Evolutionary conservation across 495 filamentous ascomycete species (phyloP).

Genomic region (Astrocystis sublimbata): DNA sequence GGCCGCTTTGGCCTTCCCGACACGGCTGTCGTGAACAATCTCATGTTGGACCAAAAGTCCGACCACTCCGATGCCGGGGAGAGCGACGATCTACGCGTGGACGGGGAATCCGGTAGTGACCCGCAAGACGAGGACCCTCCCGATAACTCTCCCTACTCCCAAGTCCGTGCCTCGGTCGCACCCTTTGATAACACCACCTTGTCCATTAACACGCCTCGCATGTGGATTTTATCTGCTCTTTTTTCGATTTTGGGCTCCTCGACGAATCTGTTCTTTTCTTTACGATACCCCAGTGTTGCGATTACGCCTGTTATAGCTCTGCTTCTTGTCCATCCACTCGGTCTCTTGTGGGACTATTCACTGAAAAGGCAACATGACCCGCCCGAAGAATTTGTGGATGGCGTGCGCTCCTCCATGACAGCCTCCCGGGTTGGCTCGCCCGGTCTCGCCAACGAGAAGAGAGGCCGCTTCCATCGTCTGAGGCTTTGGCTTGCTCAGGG

Average conservation of each 20-base stretch:
- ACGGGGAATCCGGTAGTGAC: slow-evolving; percentile 32
- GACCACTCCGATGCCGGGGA: slow-evolving; percentile 25
- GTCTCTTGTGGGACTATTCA: slow-evolving; percentile 71
- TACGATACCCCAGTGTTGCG: slow-evolving; percentile 82
- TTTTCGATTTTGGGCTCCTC: slow-evolving; percentile 80
- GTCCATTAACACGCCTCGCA: slow-evolving; percentile 83
- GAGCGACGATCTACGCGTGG: slow-evolving; percentile 9
- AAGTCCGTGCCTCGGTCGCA: slow-evolving; percentile 76
- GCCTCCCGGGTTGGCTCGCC: neutral
- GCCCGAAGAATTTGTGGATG: slow-evolving; percentile 59
- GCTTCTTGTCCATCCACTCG: slow-evolving; percentile 77
- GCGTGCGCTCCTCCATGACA: slow-evolving; percentile 35
- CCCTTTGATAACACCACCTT: slow-evolving; percentile 69
- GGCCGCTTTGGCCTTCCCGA: slow-evolving; percentile 50
- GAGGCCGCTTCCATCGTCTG: slow-evolving; percentile 41
- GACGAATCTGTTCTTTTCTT: slow-evolving; percentile 80
- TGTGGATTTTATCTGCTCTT: slow-evolving; percentile 77
- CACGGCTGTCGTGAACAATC: slow-evolving; percentile 37
- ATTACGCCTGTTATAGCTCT: slow-evolving; percentile 85
- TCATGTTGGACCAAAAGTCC: slow-evolving; percentile 30
- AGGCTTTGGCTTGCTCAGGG: slow-evolving; percentile 79
- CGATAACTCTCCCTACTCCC: slow-evolving; percentile 67
- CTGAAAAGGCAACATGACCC: slow-evolving; percentile 66
- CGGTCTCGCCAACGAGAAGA: slow-evolving; percentile 24
- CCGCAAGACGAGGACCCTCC: slow-evolving; percentile 51